Evolutionary conservation across 2,329 filamentous ascomycete genomes (phyloP), one percentile per base, ranked within the genome.

Genomic region (Botryotinia convoluta): DNA sequence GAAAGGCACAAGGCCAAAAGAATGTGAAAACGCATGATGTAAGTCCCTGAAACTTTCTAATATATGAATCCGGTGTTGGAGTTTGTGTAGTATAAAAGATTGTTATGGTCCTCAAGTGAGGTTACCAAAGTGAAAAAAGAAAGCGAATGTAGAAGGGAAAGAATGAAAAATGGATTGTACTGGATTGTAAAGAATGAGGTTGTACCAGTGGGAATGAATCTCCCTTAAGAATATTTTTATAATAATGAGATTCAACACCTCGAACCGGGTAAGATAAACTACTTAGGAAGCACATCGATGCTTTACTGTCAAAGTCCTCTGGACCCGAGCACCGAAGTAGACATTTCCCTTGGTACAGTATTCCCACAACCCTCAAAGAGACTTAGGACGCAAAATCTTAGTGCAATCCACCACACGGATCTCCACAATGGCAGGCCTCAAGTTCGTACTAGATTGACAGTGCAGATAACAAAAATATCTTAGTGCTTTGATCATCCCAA

Each of bases 1-100:
- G 54, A 44, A 26, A 69, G 54, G 67, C 67, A 69, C 67, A 69
- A 60, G 67, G 67, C 67, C 54, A 69, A 69, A 69, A 69, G 67
- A 35, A 61, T 32, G 29, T 61, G 32, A 37, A 69, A 16, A n/a
- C 54, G 67, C 67, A 69, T 69, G 29, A 42, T 61, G 22, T 7
- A 45, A 10, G 26, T 29, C 4, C 44, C 37, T 37, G 18, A 35
- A 18, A 35, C n/a, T 44, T 44, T 69, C 37, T 26, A 26, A 26
- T 44, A 20, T 61, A n/a, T 44, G 29, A 14, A 44, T 29, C 22
- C 14, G 39, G 26, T 2, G 22, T 61, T 29, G 26, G 26, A 44
- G 26, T 14, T 29, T 69, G n/a, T n/a, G 14, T 9, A 44, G 54
- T 29, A n/a, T 44, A 45, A 69, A 69, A 14, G 37, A 35, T 8